Percentiles rank a stretch among this genome's conserved stretches.
Conservation (phyloP, 805 yeast genomes). For the Lachancea sp. region DNA sequence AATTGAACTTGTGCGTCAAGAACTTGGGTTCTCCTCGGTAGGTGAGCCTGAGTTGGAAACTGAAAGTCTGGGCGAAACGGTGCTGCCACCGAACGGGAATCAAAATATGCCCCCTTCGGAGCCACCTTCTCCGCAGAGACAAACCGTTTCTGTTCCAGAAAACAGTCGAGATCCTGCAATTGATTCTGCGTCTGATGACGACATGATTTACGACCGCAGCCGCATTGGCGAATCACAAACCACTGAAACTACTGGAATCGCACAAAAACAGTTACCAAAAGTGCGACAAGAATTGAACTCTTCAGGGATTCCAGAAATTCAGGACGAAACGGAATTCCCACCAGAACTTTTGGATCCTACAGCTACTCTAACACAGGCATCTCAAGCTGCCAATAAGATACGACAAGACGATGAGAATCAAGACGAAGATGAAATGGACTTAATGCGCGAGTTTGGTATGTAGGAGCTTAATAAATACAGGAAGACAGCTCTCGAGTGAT, state of each 20-base stretch:
- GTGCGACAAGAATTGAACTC: background rate
- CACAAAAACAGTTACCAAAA: background rate
- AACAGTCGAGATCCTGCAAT: background rate
- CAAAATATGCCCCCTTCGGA: background rate
- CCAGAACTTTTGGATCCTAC: background rate
- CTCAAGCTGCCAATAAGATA: background rate
- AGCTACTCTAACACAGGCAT: background rate
- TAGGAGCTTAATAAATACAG: background rate
- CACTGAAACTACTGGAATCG: background rate
- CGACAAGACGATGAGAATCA: slow-evolving; percentile 14
- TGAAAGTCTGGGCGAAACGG: background rate
- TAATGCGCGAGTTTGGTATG: slow-evolving; percentile 21
- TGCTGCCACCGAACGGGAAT: background rate
- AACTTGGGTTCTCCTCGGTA: slow-evolving; percentile 22
- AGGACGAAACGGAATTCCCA: background rate
- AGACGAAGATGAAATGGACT: slow-evolving; percentile 25
- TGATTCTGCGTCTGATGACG: background rate
- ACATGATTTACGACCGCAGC: slow-evolving; percentile 1
- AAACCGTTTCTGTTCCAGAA: background rate
- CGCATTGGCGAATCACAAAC: background rate
- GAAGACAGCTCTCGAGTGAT: background rate
- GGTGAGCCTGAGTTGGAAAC: slow-evolving; percentile 6
- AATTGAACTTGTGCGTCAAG: slow-evolving; percentile 35
- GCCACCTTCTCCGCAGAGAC: background rate
- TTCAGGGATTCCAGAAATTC: no score